Conservation (phyloP, 495 filamentous ascomycete species). For the Baudoinia panamericana region DNA sequence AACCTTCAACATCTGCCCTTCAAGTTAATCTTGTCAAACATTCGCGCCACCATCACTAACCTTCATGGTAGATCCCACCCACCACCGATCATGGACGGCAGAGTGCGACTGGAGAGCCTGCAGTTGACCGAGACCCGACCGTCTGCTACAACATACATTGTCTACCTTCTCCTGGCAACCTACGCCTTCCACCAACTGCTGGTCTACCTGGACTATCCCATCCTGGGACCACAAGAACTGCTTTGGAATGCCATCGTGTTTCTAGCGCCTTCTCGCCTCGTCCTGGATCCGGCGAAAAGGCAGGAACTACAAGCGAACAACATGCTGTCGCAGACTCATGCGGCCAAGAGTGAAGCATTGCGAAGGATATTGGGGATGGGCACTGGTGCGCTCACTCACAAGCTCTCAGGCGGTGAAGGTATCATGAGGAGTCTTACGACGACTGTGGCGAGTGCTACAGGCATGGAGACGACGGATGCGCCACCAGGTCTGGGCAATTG, state of each 20-base stretch:
- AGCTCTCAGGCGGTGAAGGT: conserved; percentile 30
- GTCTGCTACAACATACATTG: conserved; percentile 4
- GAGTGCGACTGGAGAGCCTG: neutral
- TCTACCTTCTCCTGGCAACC: conserved; percentile 5
- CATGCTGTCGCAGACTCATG: conserved; percentile 28
- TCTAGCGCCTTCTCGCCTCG: conserved; percentile 28
- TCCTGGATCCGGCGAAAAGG: conserved; percentile 20
- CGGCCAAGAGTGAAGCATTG: conserved; percentile 55
- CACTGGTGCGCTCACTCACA: conserved; percentile 37
- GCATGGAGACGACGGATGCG: conserved; percentile 25
- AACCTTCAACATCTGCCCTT: too few species aligned
- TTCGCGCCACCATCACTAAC: too few species aligned
- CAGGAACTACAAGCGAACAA: conserved; percentile 21
- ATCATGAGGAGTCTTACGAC: too few species aligned
- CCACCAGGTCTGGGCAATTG: conserved; percentile 79
- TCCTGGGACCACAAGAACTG: conserved; percentile 27
- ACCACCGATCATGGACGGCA: neutral
- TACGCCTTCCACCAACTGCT: conserved; percentile 15
- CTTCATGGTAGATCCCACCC: neutral
- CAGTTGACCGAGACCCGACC: too few species aligned
- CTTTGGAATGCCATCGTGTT: conserved; percentile 53
- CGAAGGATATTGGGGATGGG: conserved; percentile 54
- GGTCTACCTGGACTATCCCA: conserved; percentile 19
- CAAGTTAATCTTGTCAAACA: too few species aligned
- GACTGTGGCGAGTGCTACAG: too few species aligned